Conservation (phyloP, 116 monocot genomes). For the Dioscorea cayenensis region DNA sequence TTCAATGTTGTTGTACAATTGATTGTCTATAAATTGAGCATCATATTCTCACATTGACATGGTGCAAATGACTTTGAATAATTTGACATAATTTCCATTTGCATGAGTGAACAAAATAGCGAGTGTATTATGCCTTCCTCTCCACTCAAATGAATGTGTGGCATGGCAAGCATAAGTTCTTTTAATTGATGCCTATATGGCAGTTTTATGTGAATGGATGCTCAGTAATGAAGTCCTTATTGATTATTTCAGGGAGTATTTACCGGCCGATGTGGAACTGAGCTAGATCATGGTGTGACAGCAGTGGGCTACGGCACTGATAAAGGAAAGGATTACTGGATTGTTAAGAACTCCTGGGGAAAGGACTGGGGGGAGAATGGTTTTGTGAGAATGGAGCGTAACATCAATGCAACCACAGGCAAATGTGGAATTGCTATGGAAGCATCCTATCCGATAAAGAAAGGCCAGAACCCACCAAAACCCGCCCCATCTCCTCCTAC, state of each 20-base stretch:
- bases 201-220: too few relatives aligned
- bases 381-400: slow-evolving; percentile 37
- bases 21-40: not conserved
- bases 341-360: slow-evolving; percentile 44
- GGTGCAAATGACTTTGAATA: not conserved
- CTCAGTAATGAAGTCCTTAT: not conserved
- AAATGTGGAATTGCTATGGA: slow-evolving; percentile 44
- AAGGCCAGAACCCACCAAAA: slow-evolving; percentile 28
- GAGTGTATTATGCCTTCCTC: not conserved
- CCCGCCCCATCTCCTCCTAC: slow-evolving; percentile 54
- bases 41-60: not conserved
- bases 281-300: slow-evolving; percentile 56
- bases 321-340: slow-evolving; percentile 43
- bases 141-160: too few relatives aligned
- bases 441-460: slow-evolving; percentile 39
- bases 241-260: slow-evolving; percentile 41
- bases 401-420: slow-evolving; percentile 20
- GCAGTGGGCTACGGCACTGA: slow-evolving; percentile 70
- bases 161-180: too few relatives aligned
- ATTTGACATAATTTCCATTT: not conserved
- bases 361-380: slow-evolving; percentile 40
- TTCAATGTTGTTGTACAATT: not conserved
- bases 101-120: not conserved
- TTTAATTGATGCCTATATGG: too few relatives aligned
- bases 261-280: slow-evolving; percentile 43